These are phyloP conservation scores for Phialocephala sp. DNA, from an alignment of 2,329 filamentous ascomycete genomes.

Conservation along the genomic window DNA sequence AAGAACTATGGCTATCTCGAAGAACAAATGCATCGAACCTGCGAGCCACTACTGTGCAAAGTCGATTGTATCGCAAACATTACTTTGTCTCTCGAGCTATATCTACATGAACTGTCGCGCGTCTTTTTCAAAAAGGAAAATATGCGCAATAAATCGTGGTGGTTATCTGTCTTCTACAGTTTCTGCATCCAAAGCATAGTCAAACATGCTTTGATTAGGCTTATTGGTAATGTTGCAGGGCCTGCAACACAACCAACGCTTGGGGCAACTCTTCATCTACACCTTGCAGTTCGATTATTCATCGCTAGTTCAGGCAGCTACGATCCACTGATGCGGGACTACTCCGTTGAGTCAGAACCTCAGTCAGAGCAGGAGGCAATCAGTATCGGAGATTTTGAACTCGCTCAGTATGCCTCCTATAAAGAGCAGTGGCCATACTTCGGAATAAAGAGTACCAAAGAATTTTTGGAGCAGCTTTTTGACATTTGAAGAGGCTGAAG, in stretches of 20 bases:
- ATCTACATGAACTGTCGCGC: not conserved
- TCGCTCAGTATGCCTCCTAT: too few relatives aligned
- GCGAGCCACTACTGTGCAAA: not conserved
- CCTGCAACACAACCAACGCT: not conserved
- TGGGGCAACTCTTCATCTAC: not conserved
- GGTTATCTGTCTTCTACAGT: not conserved
- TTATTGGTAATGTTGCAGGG: not conserved
- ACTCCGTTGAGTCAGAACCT: not conserved
- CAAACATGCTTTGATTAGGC: not conserved
- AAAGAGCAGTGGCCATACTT: too few relatives aligned
- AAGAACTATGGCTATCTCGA: not conserved
- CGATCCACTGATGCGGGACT: not conserved
- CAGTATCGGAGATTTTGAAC: too few relatives aligned
- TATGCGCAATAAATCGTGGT: not conserved
- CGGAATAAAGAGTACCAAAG: too few relatives aligned
- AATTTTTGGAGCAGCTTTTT: too few relatives aligned
- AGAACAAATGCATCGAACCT: not conserved
- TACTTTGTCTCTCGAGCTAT: not conserved
- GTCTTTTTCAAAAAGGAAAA: constrained; percentile 2
- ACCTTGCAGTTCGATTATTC: not conserved
- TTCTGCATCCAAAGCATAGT: not conserved
- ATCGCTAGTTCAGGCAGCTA: not conserved
- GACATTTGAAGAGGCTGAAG: too few relatives aligned
- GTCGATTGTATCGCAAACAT: not conserved
- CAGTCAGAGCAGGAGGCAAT: too few relatives aligned